A percentile compares a stretch with the other conserved stretches of the same genome.
Evolutionary conservation across 1,284 basidiomycete genomes (phyloP).

Genomic region (Austroboletus novae-zelandiae): DNA sequence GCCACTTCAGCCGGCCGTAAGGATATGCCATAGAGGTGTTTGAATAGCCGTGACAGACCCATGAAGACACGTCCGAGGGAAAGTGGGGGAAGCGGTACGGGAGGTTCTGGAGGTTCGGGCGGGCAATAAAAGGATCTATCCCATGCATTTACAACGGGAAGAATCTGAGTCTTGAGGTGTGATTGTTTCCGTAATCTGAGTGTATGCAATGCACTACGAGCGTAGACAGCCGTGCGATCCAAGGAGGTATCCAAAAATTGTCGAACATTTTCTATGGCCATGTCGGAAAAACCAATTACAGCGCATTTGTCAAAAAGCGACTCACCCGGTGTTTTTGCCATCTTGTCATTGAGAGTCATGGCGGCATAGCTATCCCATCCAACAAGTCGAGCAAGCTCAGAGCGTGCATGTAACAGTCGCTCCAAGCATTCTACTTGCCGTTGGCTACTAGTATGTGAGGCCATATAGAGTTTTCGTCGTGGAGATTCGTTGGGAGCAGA

Average conservation of each 20-base stretch:
- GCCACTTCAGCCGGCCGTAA: constrained; percentile 67
- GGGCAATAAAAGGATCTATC: constrained; percentile 90
- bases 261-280: constrained; percentile 70
- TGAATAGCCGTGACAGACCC: constrained; percentile 83
- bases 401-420: constrained; percentile 69
- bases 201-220: constrained; percentile 66
- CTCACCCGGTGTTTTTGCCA: constrained; percentile 86
- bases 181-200: constrained; percentile 75
- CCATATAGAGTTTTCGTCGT: constrained; percentile 76
- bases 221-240: constrained; percentile 73
- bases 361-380: constrained; percentile 82
- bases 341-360: constrained; percentile 87
- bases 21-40: constrained; percentile 83
- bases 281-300: background rate
- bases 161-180: constrained; percentile 51
- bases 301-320: constrained; percentile 5
- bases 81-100: constrained; percentile 67
- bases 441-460: constrained; percentile 66
- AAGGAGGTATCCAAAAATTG: constrained; percentile 81
- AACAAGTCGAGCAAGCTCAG: constrained; percentile 77
- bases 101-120: constrained; percentile 68
- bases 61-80: constrained; percentile 86
- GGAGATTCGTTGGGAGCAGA: constrained; percentile 83
- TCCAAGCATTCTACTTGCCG: constrained; percentile 76
- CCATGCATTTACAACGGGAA: constrained; percentile 83